A percentile compares a stretch with the other conserved stretches of the same genome.
Evolutionary conservation across 2,329 filamentous ascomycete genomes (phyloP).

Genomic region (Immersiporthe knoxdaviesiana): DNA sequence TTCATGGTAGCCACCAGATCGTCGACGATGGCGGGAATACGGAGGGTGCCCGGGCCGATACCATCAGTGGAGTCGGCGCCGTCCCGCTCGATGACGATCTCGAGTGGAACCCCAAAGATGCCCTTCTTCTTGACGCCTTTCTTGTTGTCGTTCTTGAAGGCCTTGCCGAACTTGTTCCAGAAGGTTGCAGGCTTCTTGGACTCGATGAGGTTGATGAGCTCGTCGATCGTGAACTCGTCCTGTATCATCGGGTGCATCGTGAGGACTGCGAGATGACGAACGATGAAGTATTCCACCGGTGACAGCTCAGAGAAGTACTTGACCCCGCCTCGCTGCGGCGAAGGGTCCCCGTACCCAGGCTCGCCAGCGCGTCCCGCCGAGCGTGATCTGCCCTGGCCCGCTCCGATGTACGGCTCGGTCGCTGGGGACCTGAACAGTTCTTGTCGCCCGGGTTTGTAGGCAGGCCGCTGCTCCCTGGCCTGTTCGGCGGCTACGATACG

Average conservation of each 20-base stretch:
- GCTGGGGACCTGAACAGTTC: slow-evolving; percentile 63
- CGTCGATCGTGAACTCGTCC: slow-evolving; percentile 88
- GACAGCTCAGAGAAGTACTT: slow-evolving; percentile 97
- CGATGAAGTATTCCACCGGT: slow-evolving; percentile 94
- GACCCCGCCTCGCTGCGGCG: slow-evolving; percentile 62
- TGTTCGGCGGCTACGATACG: slow-evolving; percentile 95
- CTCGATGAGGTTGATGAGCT: slow-evolving; percentile 90
- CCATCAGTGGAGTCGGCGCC: slow-evolving; percentile 98
- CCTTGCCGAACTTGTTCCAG: slow-evolving; percentile 98
- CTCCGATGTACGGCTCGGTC: slow-evolving; percentile 66
- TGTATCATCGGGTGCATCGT: slow-evolving; percentile 94
- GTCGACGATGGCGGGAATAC: slow-evolving; percentile 92
- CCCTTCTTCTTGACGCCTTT: slow-evolving; percentile 88
- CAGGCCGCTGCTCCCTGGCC: slow-evolving; percentile 81
- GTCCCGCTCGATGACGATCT: slow-evolving; percentile 87
- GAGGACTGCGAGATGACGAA: slow-evolving; percentile 90
- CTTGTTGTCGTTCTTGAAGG: slow-evolving; percentile 83
- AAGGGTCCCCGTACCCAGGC: slow-evolving; percentile 54
- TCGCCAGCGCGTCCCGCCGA: slow-evolving; percentile 57
- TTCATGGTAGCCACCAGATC: slow-evolving; percentile 93
- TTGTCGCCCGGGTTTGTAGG: slow-evolving; percentile 72
- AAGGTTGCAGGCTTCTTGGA: slow-evolving; percentile 87
- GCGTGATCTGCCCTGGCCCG: slow-evolving; percentile 69
- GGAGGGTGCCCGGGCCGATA: slow-evolving; percentile 86
- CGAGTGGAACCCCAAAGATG: slow-evolving; percentile 87